Evolutionary conservation across 345 rosid species (phyloP).

Genomic region (Melaleuca quinquenervia): DNA sequence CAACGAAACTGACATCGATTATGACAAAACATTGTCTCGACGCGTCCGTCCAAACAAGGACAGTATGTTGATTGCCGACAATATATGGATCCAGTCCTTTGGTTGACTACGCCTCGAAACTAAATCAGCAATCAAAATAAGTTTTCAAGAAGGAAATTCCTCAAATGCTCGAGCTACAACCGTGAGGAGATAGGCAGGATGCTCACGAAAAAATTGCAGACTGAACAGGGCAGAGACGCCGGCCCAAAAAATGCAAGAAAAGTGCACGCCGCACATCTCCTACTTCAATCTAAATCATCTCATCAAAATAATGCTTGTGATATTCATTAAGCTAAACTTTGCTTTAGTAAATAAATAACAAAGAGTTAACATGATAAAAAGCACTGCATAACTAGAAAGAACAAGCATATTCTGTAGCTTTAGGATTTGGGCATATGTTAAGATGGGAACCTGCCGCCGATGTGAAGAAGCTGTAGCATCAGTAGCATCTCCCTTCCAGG

Average conservation of each 20-base stretch:
- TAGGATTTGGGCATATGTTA: not conserved
- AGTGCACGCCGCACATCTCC: not conserved
- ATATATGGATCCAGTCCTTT: not conserved
- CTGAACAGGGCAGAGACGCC: not conserved
- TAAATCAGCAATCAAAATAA: not conserved
- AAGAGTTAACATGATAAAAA: not conserved
- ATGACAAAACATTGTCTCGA: not conserved
- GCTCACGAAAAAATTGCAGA: not conserved
- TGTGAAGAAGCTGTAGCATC: not conserved
- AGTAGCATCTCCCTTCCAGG: not conserved
- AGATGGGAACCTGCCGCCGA: not conserved
- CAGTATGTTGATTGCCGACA: not conserved
- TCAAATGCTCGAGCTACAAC: not conserved
- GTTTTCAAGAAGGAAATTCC: not conserved
- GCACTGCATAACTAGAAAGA: not conserved
- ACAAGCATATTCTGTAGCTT: not conserved
- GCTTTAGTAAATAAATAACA: not conserved
- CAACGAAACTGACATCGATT: not conserved
- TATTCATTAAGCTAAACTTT: not conserved
- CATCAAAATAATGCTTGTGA: not conserved
- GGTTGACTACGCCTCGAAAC: not conserved
- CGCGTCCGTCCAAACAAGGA: too few relatives aligned
- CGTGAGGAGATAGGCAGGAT: not conserved
- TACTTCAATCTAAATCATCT: not conserved
- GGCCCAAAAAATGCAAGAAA: not conserved